Percentiles rank a stretch among this genome's conserved stretches.
phyloP scores from a whole-genome alignment of 192 early-diverging fungal species.

The Coemansia sp. region DNA sequence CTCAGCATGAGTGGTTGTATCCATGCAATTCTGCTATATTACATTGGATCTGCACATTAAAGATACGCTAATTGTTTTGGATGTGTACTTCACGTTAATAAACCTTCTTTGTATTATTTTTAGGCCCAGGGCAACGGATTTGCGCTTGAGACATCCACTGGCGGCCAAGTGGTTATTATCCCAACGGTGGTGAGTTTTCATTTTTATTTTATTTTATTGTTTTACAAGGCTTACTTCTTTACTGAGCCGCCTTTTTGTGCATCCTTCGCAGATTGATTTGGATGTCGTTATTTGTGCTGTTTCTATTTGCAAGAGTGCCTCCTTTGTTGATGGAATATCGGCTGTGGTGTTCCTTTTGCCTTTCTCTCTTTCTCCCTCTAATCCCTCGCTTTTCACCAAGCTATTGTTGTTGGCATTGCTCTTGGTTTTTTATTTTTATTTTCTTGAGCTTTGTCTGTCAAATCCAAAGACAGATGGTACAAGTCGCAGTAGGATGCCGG shows the following conservation, averaged over 20 bases:
- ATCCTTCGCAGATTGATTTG: not conserved
- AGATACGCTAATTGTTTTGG: not conserved
- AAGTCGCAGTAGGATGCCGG: conserved; percentile 3
- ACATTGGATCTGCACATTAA: conserved; percentile 4
- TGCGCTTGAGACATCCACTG: conserved; percentile 51
- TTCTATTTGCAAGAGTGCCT: not conserved
- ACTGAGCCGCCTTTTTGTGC: conserved; percentile 12
- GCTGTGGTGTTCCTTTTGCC: not conserved
- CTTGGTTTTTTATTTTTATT: not conserved
- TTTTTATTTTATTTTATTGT: no score
- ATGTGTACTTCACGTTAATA: conserved; percentile 11
- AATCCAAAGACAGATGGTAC: not conserved
- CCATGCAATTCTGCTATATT: conserved; percentile 10
- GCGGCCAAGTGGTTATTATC: conserved; percentile 34
- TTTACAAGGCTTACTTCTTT: conserved; percentile 1
- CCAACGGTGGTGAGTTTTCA: conserved; percentile 44
- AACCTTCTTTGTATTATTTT: conserved; percentile 12
- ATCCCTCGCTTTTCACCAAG: not conserved
- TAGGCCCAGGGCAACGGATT: conserved; percentile 53
- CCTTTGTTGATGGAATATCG: no score
- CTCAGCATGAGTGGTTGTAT: not conserved
- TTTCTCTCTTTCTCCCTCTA: not conserved
- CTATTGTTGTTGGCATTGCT: not conserved
- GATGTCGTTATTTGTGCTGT: not conserved
- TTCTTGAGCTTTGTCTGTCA: not conserved